Base-by-base conservation (phyloP, 2,329 filamentous ascomycete genomes). In the Fusarium sp. region DNA sequence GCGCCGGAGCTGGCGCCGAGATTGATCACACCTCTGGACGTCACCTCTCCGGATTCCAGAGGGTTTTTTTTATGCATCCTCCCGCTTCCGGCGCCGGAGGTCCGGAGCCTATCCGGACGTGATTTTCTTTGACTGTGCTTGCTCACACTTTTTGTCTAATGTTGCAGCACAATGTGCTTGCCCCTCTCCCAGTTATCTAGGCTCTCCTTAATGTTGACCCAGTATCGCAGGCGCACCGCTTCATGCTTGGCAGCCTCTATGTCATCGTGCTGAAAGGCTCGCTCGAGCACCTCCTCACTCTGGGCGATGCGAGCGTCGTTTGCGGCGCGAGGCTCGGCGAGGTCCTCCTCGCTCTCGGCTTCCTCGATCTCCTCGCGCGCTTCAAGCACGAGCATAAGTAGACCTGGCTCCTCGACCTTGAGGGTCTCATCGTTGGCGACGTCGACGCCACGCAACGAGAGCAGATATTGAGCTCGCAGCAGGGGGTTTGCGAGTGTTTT, bases 111-210 rank as follows among this genome's bases (percentile, higher is more conserved):
- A 16, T 7, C 34, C 57, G 38, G 45, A 20, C 31, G 16, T 22
- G 10, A n/a, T n/a, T 31, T 29, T 11, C 5, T 31, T 37, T 45
- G 20, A 11, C 27, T 34, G 34, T 14, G 6, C 38, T 37, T 22
- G n/a, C 18, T 34, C 31, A 27, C 9, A 18, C 14, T 47, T 22
- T 20, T 35, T 34, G 27, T 52, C 70, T 72, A 85, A 63, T 91
- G 89, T 78, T 88, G 82, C 75, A 91, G 76, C 52, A 89, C 86
- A 63, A 88, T 80, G 8, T 84, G 85, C 84, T 90, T 92, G 6
- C 94, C 95, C 78, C 87, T 90, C 86, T 98, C 94, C 95, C 96
- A 98, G 72, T 92, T 90, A 80, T 93, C 87, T 79, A 98, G 85
- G 56, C 91, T 93, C 82, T 97, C 93, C 71, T 91, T 89, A 70